Base-by-base conservation (phyloP, 2,329 filamentous ascomycete genomes). In the Ustulina deusta region DNA sequence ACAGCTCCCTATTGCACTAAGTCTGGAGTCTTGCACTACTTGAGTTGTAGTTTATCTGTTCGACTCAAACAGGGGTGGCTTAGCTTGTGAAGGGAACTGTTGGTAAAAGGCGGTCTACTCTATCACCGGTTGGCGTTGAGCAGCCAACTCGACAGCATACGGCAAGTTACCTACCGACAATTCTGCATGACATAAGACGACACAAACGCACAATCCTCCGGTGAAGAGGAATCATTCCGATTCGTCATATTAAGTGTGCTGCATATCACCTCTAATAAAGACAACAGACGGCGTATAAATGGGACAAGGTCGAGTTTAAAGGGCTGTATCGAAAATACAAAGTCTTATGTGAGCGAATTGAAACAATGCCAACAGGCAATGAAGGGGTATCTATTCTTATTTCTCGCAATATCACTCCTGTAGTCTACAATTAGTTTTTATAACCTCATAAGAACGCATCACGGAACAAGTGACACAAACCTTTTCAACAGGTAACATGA, bases 371-470 rank as follows among this genome's bases (percentile, higher is more conserved):
- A 46, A 38, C 11, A 44, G 46, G 68, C 57, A 59, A 59, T 36
- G 56, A 61, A 63, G 46, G 65, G 65, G 62, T 70, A 68, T 66
- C 62, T 70, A 66, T 49, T 66, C 48, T 64, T 63, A 61, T 64
- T 44, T 61, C 48, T 42, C 40, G 25, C 25, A 29, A 63, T 57
- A 63, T 66, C 27, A 61, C 62, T 58, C 66, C 66, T 70, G 27
- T 59, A 17, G 25, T 44, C 7, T 20, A 22, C 25, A 27, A 40
- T 69, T 44, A 69, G 68, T 60, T 34, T 62, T 38, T 48, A 25
- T 55, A 27, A 32, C 25, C 46, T 52, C 42, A 46, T n/a, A 51
- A 55, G n/a, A 63, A 13, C 29, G 27, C 15, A 65, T 51, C 56
- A 36, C 49, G 40, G 46, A 64, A 38, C 34, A 62, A 36, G 22